Percentiles rank a stretch among this genome's conserved stretches.
Evolutionary conservation across 495 filamentous ascomycete species (phyloP).

Genomic region (Penicillium salamii): DNA sequence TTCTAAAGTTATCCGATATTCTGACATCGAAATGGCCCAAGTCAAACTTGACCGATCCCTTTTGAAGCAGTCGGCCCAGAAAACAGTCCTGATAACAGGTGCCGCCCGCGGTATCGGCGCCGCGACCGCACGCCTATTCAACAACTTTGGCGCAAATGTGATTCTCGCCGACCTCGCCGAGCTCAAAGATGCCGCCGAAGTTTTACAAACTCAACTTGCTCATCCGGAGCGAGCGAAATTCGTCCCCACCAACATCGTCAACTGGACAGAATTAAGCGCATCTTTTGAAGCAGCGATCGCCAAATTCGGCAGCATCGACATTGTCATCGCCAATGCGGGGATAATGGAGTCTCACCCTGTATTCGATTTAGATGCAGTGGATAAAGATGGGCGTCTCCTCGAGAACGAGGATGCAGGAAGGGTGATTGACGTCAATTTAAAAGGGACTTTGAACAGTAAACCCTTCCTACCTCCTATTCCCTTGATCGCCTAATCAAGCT

Average conservation of each 20-base stretch:
- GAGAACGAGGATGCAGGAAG: constrained; percentile 18
- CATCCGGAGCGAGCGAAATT: constrained; percentile 19
- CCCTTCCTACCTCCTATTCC: background rate
- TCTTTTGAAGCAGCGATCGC: constrained; percentile 56
- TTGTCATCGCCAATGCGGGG: constrained; percentile 67
- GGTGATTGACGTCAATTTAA: constrained; percentile 36
- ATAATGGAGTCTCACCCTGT: constrained; percentile 43
- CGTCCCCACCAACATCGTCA: constrained; percentile 20
- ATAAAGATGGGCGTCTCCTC: constrained; percentile 17
- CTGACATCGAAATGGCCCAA: no score
- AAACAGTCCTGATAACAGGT: constrained; percentile 37
- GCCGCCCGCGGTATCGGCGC: constrained; percentile 39
- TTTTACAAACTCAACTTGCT: constrained; percentile 15
- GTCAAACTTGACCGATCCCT: constrained; percentile 7
- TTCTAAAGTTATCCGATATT: no score
- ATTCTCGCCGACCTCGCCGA: constrained; percentile 27
- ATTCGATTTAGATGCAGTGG: constrained; percentile 15
- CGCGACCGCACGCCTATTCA: constrained; percentile 27
- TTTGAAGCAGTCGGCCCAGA: constrained; percentile 8
- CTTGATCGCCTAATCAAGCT: background rate
- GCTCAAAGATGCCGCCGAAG: constrained; percentile 4
- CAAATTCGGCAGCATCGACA: constrained; percentile 54
- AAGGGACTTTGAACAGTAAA: constrained; percentile 35
- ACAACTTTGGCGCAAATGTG: constrained; percentile 25
- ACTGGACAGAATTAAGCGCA: constrained; percentile 28